phyloP scores from a whole-genome alignment of 2,329 filamentous ascomycete genomes.

The Thermomyces lanuginosus region DNA sequence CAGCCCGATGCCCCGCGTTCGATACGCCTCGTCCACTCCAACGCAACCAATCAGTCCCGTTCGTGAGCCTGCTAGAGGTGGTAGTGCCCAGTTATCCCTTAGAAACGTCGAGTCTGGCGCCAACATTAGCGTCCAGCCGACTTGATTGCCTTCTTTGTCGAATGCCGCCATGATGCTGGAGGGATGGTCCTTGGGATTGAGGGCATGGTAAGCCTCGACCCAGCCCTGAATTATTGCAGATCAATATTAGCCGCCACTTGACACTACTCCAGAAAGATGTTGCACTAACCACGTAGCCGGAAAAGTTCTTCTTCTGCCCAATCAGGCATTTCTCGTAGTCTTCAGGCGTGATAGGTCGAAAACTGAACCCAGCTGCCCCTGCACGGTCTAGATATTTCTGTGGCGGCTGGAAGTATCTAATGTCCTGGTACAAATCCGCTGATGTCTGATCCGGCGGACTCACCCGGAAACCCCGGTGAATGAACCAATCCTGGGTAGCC shows the following conservation, averaged over 20 bases:
- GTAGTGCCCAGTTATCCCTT: conserved; percentile 24
- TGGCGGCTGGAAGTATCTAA: conserved; percentile 19
- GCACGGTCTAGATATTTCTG: conserved; percentile 22
- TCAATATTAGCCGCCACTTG: neutral
- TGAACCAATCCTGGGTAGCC: conserved; percentile 23
- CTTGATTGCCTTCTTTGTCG: conserved; percentile 20
- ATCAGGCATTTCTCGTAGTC: conserved; percentile 23
- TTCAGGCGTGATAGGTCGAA: conserved; percentile 20
- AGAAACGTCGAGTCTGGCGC: conserved; percentile 16
- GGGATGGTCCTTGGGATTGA: conserved; percentile 21
- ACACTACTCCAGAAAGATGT: neutral
- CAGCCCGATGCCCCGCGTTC: conserved; percentile 26
- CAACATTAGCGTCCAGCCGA: conserved; percentile 33
- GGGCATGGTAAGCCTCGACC: conserved; percentile 24
- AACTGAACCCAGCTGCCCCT: conserved; percentile 19
- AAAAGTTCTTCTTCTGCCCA: conserved; percentile 25
- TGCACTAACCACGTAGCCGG: conserved; percentile 18
- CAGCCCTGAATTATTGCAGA: conserved; percentile 18
- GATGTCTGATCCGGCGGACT: conserved; percentile 12
- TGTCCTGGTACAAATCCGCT: conserved; percentile 27
- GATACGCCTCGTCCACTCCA: conserved; percentile 23
- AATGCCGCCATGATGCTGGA: conserved; percentile 29
- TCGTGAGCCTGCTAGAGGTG: conserved; percentile 22
- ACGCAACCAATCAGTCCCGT: conserved; percentile 32
- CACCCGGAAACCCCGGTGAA: conserved; percentile 25